Evolutionary conservation across 805 yeast genomes (phyloP), one percentile per base, ranked within the genome.

Genomic region (Cyberlindnera nakhonratchasimensis): DNA sequence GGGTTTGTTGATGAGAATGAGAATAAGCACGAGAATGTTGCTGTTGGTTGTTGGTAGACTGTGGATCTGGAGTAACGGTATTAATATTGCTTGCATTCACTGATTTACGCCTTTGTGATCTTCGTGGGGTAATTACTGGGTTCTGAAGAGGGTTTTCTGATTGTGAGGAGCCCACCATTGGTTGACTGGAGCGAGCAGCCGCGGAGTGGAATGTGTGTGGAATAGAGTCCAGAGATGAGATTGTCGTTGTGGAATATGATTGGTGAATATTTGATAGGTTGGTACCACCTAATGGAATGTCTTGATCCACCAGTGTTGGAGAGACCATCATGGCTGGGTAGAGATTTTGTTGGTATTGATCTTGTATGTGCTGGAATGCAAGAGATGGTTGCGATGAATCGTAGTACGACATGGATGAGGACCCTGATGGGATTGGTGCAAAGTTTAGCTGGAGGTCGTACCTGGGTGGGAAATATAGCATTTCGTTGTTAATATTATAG

Each of bases 261-360:
- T 30, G 46, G 14, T 39, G 39, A 2, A 34, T 4, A 4, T 19
- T 6, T 4, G 32, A 26, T n/a, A n/a, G n/a, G n/a, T n/a, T n/a
- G n/a, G n/a, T n/a, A n/a, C n/a, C n/a, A 6, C 37, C 37, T 7
- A 29, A 17, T 20, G 46, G 46, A 20, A 43, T 43, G 18, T 43
- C 46, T 23, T 43, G 37, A 2, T 43, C 46, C 3, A 43, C 39
- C 8, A 25, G 17, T 5, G 39, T n/a, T 10, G 42, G 37, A 2
- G 45, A 37, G 12, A 32, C 8, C 17, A 24, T 33, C 41, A 37
- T 37, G 13, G 45, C 26, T 5, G 39, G 42, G 17, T 38, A 34
- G 10, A 38, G 28, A 8, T 14, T 12, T 21, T 42, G 36, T 17
- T 34, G 37, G 13, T 24, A 34, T 19, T 28, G 25, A n/a, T 37